Evolutionary conservation across 2,329 filamentous ascomycete species (phyloP), one percentile per base, ranked within the genome.

Genomic region (Calonectria ilicicola): DNA sequence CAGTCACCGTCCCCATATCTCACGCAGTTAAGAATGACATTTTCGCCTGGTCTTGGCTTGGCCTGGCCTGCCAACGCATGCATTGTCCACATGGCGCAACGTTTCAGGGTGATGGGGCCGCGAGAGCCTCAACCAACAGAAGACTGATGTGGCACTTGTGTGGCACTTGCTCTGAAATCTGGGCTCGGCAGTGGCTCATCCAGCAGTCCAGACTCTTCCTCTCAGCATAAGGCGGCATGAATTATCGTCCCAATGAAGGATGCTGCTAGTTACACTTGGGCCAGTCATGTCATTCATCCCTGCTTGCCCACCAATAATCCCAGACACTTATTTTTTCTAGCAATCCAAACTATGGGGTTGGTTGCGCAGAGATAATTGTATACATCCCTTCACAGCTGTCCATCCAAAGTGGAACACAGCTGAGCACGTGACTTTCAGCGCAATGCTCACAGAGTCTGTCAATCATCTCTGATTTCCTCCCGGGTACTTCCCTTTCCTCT

Each of bases 51-150:
- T 53, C 23, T 58, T 32, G 29, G 29, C 29, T 32, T 32, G 19
- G 46, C 27, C 51, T 35, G 32, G 32, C 21, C 53, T 70, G 69
- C 69, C 69, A 70, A 51, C 69, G 63, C 69, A 70, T 63, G 69
- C 69, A 70, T 70, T 53, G 62, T 44, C 63, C 63, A 70, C 62
- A 70, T 62, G 64, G 46, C 58, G 35, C 44, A 29, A 19, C 38
- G 69, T 70, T 70, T 70, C 69, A 70, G 63, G 51, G 35, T 38
- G 69, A 70, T 67, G 63, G 69, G 63, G 69, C 35, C 17, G 19
- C 38, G n/a, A 32, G 49, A 51, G 56, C 32, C 60, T 60, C 62
- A 35, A 63, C 51, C 51, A 70, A 70, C 63, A 67, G 40, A 63
- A 42, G 40, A 40, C 40, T 15, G 26, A 23, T 63, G 40, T 63